Percentiles rank a stretch among this genome's conserved stretches.
phyloP scores from a whole-genome alignment of 2,329 filamentous ascomycete genomes.

The Cladosporium halotolerans region DNA sequence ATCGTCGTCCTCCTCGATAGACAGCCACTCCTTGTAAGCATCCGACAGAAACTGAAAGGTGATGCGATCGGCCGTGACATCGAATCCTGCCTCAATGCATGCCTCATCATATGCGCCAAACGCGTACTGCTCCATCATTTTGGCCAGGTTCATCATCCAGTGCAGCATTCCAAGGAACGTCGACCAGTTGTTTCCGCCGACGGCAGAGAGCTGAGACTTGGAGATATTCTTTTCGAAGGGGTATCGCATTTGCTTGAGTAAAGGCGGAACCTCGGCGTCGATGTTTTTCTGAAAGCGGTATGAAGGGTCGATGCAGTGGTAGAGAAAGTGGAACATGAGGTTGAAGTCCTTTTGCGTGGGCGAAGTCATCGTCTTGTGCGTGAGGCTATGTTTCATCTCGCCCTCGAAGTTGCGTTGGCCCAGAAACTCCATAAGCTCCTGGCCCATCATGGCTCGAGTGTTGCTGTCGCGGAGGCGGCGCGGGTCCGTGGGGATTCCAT shows the following conservation, averaged over 20 bases:
- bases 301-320: slow-evolving; percentile 88
- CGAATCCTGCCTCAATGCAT: slow-evolving; percentile 78
- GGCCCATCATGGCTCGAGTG: slow-evolving; percentile 75
- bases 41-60: slow-evolving; percentile 88
- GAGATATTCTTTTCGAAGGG: slow-evolving; percentile 94
- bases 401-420: slow-evolving; percentile 93
- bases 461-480: slow-evolving; percentile 74
- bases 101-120: slow-evolving; percentile 80
- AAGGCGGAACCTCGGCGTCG: slow-evolving; percentile 86
- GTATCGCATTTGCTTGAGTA: slow-evolving; percentile 89
- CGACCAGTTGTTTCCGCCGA: slow-evolving; percentile 94
- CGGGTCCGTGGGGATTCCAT: slow-evolving; percentile 79
- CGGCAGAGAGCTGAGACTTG: slow-evolving; percentile 90
- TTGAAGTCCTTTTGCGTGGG: slow-evolving; percentile 99
- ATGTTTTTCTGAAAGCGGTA: slow-evolving; percentile 93
- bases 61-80: slow-evolving; percentile 83
- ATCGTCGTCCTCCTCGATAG: slow-evolving; percentile 71
- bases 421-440: slow-evolving; percentile 87
- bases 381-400: slow-evolving; percentile 93
- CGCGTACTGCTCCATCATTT: slow-evolving; percentile 83
- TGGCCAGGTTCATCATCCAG: slow-evolving; percentile 98
- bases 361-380: slow-evolving; percentile 82
- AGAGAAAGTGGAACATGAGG: slow-evolving; percentile 95
- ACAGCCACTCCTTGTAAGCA: slow-evolving; percentile 89
- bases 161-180: slow-evolving; percentile 89